These are phyloP conservation scores for Camellia lanceoleosa DNA, from an alignment of 148 eudicot species.

Conservation along the genomic window DNA sequence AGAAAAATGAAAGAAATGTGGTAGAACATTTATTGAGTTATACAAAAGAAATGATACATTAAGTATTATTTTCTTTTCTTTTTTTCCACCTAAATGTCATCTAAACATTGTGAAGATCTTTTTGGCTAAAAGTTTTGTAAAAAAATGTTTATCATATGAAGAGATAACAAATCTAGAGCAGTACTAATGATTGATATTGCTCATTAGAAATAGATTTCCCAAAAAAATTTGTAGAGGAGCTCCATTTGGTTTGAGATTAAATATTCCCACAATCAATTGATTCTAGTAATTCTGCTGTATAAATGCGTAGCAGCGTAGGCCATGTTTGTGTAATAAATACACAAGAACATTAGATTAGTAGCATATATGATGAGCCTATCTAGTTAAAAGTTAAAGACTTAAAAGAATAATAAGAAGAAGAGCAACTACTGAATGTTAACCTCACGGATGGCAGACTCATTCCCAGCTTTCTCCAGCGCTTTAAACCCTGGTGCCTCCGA, in stretches of 20 bases:
- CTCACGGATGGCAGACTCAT: conserved; percentile 35
- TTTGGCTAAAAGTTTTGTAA: not conserved
- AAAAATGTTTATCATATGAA: not conserved
- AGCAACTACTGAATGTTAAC: conserved; percentile 4
- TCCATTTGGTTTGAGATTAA: not conserved
- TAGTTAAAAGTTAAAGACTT: not conserved
- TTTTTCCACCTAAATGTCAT: not conserved
- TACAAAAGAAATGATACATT: not conserved
- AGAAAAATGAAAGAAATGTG: not conserved
- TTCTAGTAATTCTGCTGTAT: not conserved
- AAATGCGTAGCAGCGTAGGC: not conserved
- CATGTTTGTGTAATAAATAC: not conserved
- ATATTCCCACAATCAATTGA: not conserved
- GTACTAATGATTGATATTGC: not conserved
- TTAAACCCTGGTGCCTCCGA: conserved; percentile 36
- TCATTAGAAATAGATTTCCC: not conserved
- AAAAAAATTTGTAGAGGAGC: too few relatives aligned
- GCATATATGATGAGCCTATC: not conserved
- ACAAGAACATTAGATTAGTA: not conserved
- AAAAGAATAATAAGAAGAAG: too few relatives aligned
- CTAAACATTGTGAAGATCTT: not conserved
- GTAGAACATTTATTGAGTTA: not conserved
- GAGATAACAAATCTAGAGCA: not conserved
- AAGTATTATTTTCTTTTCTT: not conserved
- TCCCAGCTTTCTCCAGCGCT: conserved; percentile 40